Percentiles rank a stretch among this genome's conserved stretches.
These are phyloP conservation scores for Acanthamoeba sp. DNA, from an alignment of 208 protist genomes.

Conservation along the genomic window DNA sequence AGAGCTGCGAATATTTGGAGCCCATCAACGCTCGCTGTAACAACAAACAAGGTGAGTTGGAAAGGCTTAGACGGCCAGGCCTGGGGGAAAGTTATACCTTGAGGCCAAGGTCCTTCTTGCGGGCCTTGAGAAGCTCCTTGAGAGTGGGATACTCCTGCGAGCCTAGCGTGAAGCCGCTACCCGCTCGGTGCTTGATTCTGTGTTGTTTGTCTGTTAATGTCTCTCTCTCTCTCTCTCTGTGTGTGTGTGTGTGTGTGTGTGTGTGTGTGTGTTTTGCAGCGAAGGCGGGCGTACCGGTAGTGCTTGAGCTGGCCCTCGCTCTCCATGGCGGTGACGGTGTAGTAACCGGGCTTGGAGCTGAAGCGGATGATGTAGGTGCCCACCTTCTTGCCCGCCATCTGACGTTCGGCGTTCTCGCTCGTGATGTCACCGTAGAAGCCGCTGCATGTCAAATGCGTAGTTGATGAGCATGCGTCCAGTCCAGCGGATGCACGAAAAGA, in stretches of 20 bases:
- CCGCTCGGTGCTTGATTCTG: slow-evolving; percentile 74
- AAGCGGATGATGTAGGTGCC: slow-evolving; percentile 76
- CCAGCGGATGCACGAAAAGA: too few relatives aligned
- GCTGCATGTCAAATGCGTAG: not conserved
- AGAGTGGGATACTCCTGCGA: slow-evolving; percentile 57
- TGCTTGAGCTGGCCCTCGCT: slow-evolving; percentile 69
- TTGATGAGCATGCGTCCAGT: not conserved
- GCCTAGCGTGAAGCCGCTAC: slow-evolving; percentile 33
- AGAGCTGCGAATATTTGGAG: slow-evolving; percentile 59
- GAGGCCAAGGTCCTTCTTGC: slow-evolving; percentile 66
- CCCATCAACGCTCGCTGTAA: slow-evolving; percentile 51
- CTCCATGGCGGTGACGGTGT: slow-evolving; percentile 70
- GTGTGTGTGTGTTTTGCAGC: not conserved
- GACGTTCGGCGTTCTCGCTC: slow-evolving; percentile 67
- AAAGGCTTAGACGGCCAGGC: not conserved
- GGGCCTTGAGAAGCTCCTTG: slow-evolving; percentile 57
- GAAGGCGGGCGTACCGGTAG: slow-evolving; percentile 64
- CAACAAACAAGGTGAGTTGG: not conserved
- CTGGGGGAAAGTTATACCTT: not conserved
- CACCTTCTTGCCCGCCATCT: slow-evolving; percentile 75
- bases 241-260: too few relatives aligned
- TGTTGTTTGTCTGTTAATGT: too few relatives aligned
- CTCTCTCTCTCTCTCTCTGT: too few relatives aligned
- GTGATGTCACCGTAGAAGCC: slow-evolving; percentile 72
- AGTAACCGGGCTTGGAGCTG: slow-evolving; percentile 74